These are phyloP conservation scores for Penicillium maclennaniae DNA, from an alignment of 495 filamentous ascomycete species.

Conservation along the genomic window DNA sequence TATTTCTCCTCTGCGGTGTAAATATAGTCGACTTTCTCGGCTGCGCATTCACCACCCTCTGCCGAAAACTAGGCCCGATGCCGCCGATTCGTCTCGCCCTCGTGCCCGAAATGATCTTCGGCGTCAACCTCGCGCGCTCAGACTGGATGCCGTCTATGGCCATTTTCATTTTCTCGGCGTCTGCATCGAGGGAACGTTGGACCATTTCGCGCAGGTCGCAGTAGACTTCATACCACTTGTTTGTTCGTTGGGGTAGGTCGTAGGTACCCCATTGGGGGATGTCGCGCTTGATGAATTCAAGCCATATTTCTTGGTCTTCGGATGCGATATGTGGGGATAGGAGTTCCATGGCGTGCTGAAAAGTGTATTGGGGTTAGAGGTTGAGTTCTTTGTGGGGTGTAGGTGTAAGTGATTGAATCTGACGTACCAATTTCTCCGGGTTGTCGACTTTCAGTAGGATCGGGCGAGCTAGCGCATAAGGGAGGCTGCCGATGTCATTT, in stretches of 20 bases:
- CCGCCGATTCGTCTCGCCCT: not conserved
- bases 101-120: conserved; percentile 40
- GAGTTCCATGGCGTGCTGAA: conserved; percentile 54
- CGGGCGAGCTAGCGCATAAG: conserved; percentile 56
- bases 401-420: not conserved
- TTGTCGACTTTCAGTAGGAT: conserved; percentile 61
- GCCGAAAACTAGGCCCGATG: conserved; percentile 17
- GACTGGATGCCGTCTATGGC: conserved; percentile 48
- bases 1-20: conserved; percentile 32
- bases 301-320: conserved; percentile 62
- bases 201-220: conserved; percentile 42
- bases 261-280: conserved; percentile 58
- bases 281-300: conserved; percentile 63
- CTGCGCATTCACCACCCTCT: conserved; percentile 17
- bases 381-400: not conserved
- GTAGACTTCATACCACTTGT: conserved; percentile 65
- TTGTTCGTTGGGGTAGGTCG: conserved; percentile 51
- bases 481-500: conserved; percentile 60
- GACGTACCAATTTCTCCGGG: conserved; percentile 59
- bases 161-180: conserved; percentile 46
- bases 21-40: conserved; percentile 39
- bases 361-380: not conserved
- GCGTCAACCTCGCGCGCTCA: conserved; percentile 44
- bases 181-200: conserved; percentile 43
- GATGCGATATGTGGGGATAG: conserved; percentile 62